Percentiles rank a stretch among this genome's conserved stretches.
Evolutionary conservation across 768 basidiomycete species (phyloP).

Genomic region (Tricholoma sp.): DNA sequence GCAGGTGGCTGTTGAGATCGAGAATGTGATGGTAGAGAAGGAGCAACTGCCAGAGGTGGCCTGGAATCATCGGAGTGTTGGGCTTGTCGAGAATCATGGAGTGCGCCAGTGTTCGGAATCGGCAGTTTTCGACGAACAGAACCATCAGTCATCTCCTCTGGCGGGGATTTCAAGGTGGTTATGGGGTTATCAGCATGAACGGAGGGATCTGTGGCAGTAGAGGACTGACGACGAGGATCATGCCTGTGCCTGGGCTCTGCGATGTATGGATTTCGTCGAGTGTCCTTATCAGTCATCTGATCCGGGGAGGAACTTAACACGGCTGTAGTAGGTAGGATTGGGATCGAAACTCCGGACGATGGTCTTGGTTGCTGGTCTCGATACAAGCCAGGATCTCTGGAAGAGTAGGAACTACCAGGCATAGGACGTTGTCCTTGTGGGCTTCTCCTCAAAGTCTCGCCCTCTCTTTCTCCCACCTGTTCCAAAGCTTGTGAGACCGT

Average conservation of each 20-base stretch:
- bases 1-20: neutral
- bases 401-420: neutral
- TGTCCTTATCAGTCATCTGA: neutral
- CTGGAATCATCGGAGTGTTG: neutral
- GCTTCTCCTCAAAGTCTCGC: neutral
- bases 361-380: neutral
- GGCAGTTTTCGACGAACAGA: neutral
- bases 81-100: neutral
- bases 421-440: conserved; percentile 3
- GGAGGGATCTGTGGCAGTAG: neutral
- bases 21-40: neutral
- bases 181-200: neutral
- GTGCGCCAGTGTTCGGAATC: neutral
- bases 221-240: neutral
- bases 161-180: neutral
- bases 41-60: neutral
- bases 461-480: neutral
- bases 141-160: neutral
- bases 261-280: neutral
- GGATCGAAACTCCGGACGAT: neutral
- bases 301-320: conserved; percentile 1
- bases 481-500: neutral
- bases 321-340: neutral
- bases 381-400: neutral
- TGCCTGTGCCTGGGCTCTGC: neutral